Base-by-base conservation (phyloP, 2,329 filamentous ascomycete genomes). In the Cadophora luteo-olivacea region DNA sequence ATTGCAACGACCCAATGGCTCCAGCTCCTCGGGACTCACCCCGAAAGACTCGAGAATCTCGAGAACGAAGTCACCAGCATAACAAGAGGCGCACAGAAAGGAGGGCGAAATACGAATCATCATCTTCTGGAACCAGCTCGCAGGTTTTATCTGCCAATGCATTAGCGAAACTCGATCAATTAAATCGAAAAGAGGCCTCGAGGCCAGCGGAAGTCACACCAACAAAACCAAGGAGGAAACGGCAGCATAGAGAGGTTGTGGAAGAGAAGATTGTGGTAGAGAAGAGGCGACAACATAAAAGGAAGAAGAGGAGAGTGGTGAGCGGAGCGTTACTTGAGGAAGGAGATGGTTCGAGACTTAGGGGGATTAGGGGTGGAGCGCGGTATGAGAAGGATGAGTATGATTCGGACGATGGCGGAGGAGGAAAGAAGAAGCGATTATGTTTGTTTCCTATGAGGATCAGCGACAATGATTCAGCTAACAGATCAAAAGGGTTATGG, bases 271-370 rank as follows among this genome's bases (percentile, higher is more conserved):
- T 72, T 12, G 70, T 74, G 11, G 72, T 72, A 29, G 74, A 77
- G 45, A 72, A 69, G 45, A 74, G 72, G 60, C 74, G 71, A 66
- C 55, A 74, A 38, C 71, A 76, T 63, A 77, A 77, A 41, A 72
- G 69, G 61, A 75, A 74, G 64, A 85, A 84, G 75, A 84, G 84
- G 67, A 82, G 91, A 69, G 83, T 92, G n/a, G 89, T 91, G 24
- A 93, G 91, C 70, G 91, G 90, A 24, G 89, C 89, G 0, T 80
- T 91, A 22, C 81, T 91, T 73, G 91, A 93, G 75, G 91, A 93
- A 77, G 91, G 90, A 0, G 82, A 82, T 82, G 80, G 80, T 76
- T 85, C 75, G 82, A 84, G 75, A 78, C 81, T 75, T 80, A 84
- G 75, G 84, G 86, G 78, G 81, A 85, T 78, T 79, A 85, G 76